These are phyloP conservation scores for Cordyceps tenuipes DNA, from an alignment of 2,329 filamentous ascomycete species.

Conservation along the genomic window DNA sequence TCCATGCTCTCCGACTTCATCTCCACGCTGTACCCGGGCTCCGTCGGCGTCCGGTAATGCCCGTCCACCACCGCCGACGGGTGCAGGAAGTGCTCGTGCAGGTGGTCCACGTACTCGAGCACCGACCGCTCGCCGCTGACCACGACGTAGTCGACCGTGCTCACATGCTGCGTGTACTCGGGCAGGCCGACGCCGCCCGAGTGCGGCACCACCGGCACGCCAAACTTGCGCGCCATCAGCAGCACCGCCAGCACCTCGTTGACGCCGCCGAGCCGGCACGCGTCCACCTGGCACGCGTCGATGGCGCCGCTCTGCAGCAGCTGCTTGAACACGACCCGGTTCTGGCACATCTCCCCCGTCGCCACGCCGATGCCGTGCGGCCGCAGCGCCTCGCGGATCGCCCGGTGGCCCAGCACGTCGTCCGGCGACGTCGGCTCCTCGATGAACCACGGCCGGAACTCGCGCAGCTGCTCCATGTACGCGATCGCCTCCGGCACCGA, in stretches of 20 bases:
- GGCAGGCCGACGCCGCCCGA: slow-evolving; percentile 83
- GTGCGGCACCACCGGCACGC: slow-evolving; percentile 79
- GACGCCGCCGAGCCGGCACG: slow-evolving; percentile 80
- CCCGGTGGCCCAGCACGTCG: slow-evolving; percentile 81
- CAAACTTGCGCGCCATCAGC: slow-evolving; percentile 72
- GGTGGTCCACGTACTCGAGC: slow-evolving; percentile 84
- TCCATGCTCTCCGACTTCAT: slow-evolving; percentile 90
- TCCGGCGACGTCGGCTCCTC: slow-evolving; percentile 89
- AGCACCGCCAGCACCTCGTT: slow-evolving; percentile 90
- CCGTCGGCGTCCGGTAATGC: slow-evolving; percentile 77
- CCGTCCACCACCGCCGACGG: slow-evolving; percentile 73
- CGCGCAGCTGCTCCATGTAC: slow-evolving; percentile 73
- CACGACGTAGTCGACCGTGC: slow-evolving; percentile 86
- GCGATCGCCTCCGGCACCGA: slow-evolving; percentile 80
- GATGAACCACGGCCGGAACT: slow-evolving; percentile 90
- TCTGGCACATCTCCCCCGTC: slow-evolving; percentile 93
- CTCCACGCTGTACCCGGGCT: slow-evolving; percentile 85
- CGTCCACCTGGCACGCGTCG: slow-evolving; percentile 84
- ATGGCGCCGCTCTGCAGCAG: slow-evolving; percentile 71
- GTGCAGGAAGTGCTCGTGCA: slow-evolving; percentile 88
- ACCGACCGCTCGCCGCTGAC: slow-evolving; percentile 75
- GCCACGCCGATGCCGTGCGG: slow-evolving; percentile 74
- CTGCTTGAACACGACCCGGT: slow-evolving; percentile 91
- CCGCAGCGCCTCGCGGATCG: slow-evolving; percentile 70
- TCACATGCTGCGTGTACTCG: slow-evolving; percentile 89